phyloP scores from a whole-genome alignment of 306 rosid genomes.

The Sicyos edulis region DNA sequence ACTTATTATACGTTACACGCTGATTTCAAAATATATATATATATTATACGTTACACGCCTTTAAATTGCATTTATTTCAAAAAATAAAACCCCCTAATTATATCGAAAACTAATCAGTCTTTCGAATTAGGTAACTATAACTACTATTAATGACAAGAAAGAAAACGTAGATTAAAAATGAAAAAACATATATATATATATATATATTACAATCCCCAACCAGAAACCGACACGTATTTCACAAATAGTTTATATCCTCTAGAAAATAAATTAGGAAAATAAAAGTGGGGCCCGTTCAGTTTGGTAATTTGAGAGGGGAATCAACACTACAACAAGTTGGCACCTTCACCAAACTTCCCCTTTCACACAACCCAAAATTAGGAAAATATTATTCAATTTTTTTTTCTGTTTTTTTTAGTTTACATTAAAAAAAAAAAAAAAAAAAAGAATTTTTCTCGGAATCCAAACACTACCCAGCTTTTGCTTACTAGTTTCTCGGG shows the following conservation, averaged over 20 bases:
- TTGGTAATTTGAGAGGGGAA: slow-evolving; percentile 19
- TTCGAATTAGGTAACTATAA: neutral
- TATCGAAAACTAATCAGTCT: neutral
- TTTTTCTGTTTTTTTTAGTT: neutral
- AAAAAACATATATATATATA: neutral
- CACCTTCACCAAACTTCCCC: slow-evolving; percentile 40
- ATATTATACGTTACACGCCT: neutral
- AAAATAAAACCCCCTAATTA: neutral
- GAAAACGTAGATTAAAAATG: neutral
- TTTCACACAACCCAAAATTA: slow-evolving; percentile 31
- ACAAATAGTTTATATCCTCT: neutral
- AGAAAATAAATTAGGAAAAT: neutral
- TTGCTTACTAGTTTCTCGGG: slow-evolving; percentile 36
- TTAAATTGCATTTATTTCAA: neutral
- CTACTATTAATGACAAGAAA: neutral
- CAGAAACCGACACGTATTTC: neutral
- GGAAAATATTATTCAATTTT: slow-evolving; percentile 1
- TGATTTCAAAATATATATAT: neutral
- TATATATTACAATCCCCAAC: neutral
- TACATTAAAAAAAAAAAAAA: no score
- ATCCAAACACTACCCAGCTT: no score
- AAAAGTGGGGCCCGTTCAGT: neutral
- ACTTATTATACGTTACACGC: neutral
- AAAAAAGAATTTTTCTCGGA: no score
- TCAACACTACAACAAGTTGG: slow-evolving; percentile 13